phyloP scores from a whole-genome alignment of 345 rosid genomes.

The Citrus hindsii region DNA sequence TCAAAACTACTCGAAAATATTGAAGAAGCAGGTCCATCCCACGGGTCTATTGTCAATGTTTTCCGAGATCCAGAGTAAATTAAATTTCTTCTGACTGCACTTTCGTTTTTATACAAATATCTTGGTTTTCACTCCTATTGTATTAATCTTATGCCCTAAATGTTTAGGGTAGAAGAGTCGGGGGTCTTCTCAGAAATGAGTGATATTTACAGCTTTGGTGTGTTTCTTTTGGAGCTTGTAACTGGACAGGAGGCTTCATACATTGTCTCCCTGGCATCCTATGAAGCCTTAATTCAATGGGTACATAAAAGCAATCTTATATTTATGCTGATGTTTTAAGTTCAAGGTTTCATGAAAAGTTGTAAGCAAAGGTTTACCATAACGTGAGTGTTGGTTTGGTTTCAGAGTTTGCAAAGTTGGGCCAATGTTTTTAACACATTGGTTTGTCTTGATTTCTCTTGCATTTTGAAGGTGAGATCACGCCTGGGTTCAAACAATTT shows the following conservation, averaged over 20 bases:
- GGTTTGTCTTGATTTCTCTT: background rate
- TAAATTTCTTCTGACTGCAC: slow-evolving; percentile 9
- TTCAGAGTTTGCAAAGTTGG: background rate
- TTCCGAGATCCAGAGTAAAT: slow-evolving; percentile 65
- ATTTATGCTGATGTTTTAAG: background rate
- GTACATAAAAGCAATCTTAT: slow-evolving; percentile 17
- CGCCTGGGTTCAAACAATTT: slow-evolving; percentile 33
- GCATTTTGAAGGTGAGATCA: slow-evolving; percentile 37
- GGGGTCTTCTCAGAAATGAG: slow-evolving; percentile 42
- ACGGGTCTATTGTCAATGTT: slow-evolving; percentile 24
- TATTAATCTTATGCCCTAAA: background rate
- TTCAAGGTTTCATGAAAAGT: background rate
- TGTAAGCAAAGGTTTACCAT: background rate
- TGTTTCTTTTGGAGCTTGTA: slow-evolving; percentile 66
- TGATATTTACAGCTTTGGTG: slow-evolving; percentile 67
- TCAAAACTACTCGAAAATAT: slow-evolving; percentile 36
- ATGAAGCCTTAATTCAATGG: slow-evolving; percentile 47
- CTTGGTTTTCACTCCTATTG: background rate
- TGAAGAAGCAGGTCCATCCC: slow-evolving; percentile 54
- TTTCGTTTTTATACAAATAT: slow-evolving; percentile 1
- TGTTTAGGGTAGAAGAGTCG: slow-evolving; percentile 33
- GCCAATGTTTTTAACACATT: background rate
- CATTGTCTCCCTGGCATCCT: slow-evolving; percentile 27
- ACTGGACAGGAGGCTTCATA: slow-evolving; percentile 39
- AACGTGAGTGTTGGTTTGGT: background rate